These are phyloP conservation scores for Climacium dendroides DNA, from an alignment of 225 moss, liverwort and hornwort genomes.

Conservation along the genomic window DNA sequence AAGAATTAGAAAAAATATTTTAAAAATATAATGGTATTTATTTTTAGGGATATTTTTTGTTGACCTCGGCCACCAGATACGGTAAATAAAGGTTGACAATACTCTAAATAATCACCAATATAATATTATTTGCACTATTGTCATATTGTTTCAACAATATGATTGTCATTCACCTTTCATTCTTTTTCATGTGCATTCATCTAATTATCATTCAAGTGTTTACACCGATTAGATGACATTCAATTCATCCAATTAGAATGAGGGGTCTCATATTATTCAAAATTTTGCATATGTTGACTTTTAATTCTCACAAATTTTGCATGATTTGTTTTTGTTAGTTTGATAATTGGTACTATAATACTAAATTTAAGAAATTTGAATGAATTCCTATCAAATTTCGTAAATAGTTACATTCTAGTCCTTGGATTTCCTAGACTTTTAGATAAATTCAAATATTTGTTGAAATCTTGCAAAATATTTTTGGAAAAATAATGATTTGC, in stretches of 20 bases:
- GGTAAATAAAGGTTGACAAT: background rate
- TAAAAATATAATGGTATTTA: background rate
- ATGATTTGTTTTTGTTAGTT: background rate
- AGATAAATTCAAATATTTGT: background rate
- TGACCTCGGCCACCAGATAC: rapidly evolving
- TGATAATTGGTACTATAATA: background rate
- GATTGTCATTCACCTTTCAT: background rate
- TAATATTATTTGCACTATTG: background rate
- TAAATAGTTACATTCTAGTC: too few species aligned
- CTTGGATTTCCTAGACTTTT: background rate
- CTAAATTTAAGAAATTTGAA: background rate
- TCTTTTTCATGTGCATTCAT: background rate
- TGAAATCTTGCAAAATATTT: background rate
- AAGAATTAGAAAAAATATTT: background rate
- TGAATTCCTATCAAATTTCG: background rate
- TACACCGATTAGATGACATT: background rate
- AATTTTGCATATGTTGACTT: background rate
- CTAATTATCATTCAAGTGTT: background rate
- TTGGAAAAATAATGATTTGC: rapidly evolving
- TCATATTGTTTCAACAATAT: background rate
- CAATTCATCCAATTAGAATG: background rate
- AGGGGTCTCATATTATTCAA: background rate
- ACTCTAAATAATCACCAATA: background rate
- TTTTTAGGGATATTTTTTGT: background rate
- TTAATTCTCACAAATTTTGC: background rate